Percentiles rank a stretch among this genome's conserved stretches.
phyloP scores from a whole-genome alignment of 306 rosid species.

The Trifolium subterraneum region DNA sequence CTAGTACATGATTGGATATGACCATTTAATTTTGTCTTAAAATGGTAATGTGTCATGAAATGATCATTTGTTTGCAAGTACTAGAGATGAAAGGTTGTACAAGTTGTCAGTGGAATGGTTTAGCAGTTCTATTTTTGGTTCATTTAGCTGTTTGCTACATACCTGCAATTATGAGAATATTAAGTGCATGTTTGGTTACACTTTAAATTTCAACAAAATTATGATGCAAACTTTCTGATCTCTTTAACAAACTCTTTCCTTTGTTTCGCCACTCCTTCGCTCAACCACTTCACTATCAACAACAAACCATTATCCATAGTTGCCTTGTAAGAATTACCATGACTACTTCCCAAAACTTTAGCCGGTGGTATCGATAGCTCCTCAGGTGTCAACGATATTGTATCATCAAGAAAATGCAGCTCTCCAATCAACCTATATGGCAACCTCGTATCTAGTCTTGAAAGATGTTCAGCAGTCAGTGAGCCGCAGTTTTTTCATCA shows the following conservation, averaged over 20 bases:
- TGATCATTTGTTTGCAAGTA: conserved; percentile 38
- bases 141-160: conserved; percentile 3
- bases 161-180: neutral
- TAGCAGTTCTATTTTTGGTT: conserved; percentile 32
- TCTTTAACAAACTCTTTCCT: conserved; percentile 97
- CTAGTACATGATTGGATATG: conserved; percentile 38
- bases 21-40: conserved; percentile 41
- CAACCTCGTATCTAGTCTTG: conserved; percentile 79
- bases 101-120: conserved; percentile 35
- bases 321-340: conserved; percentile 95
- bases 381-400: conserved; percentile 79
- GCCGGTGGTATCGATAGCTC: conserved; percentile 97
- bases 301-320: conserved; percentile 80
- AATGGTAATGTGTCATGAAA: conserved; percentile 40
- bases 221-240: conserved; percentile 73
- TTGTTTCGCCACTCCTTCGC: conserved; percentile 98
- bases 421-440: conserved; percentile 92
- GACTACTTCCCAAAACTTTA: conserved; percentile 97
- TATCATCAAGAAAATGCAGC: conserved; percentile 91
- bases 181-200: neutral
- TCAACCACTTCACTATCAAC: conserved; percentile 95
- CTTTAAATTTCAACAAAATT: neutral
- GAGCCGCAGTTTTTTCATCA: conserved; percentile 73
- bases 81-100: conserved; percentile 18
- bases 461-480: conserved; percentile 66